Conservation (phyloP, 2,329 filamentous ascomycete genomes). For the Alternaria sp. region DNA sequence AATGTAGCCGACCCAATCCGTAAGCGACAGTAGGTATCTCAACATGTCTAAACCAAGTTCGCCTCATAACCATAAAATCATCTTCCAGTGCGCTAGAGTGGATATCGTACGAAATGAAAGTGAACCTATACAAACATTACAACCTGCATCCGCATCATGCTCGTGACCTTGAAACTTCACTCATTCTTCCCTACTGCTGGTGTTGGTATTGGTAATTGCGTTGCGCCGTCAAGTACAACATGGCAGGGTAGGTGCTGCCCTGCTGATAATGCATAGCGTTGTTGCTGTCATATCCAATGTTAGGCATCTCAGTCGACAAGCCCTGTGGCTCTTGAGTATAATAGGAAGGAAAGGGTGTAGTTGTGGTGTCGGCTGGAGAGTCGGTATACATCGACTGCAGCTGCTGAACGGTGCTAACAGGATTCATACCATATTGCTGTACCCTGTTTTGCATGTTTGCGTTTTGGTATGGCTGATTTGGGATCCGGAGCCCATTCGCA, state of each 20-base stretch:
- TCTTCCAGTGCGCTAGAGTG: conserved; percentile 14
- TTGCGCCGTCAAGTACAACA: conserved; percentile 44
- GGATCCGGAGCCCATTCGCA: conserved; percentile 42
- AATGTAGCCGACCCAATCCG: conserved; percentile 6
- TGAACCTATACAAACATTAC: conserved; percentile 3
- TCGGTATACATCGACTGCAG: conserved; percentile 46
- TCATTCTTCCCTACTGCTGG: conserved; percentile 25
- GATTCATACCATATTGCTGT: conserved; percentile 41
- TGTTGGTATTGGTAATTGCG: conserved; percentile 46
- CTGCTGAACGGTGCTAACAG: conserved; percentile 41
- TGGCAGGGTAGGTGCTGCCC: conserved; percentile 42
- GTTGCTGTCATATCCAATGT: conserved; percentile 38
- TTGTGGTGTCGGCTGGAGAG: conserved; percentile 49
- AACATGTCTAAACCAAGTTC: conserved; percentile 9
- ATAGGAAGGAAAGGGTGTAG: conserved; percentile 43
- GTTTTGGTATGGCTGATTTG: conserved; percentile 39
- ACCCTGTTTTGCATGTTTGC: conserved; percentile 36
- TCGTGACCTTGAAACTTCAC: not conserved
- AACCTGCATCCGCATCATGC: not conserved
- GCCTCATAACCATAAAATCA: conserved; percentile 8
- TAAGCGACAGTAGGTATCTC: conserved; percentile 6
- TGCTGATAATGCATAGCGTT: conserved; percentile 45
- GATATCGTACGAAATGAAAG: conserved; percentile 19
- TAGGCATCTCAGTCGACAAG: conserved; percentile 33
- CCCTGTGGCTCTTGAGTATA: conserved; percentile 45